These are phyloP conservation scores for Russula foetens DNA, from an alignment of 768 basidiomycete species.

Conservation along the genomic window DNA sequence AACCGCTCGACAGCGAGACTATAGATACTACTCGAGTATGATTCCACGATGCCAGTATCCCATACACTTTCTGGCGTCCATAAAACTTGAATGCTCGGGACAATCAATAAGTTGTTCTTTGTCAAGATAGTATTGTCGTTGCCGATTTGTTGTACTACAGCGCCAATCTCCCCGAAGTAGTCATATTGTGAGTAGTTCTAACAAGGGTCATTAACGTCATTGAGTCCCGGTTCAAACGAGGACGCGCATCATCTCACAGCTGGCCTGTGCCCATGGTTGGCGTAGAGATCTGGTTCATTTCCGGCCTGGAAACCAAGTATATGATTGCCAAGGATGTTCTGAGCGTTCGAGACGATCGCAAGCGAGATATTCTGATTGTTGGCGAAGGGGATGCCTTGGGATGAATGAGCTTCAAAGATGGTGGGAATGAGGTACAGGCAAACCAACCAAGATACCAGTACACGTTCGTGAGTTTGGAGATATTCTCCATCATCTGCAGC, in stretches of 20 bases:
- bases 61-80: constrained; percentile 18
- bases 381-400: constrained; percentile 55
- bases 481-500: constrained; percentile 54
- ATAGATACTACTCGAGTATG: constrained; percentile 3
- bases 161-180: constrained; percentile 28
- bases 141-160: constrained; percentile 10
- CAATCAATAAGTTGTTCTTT: constrained; percentile 11
- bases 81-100: constrained; percentile 9
- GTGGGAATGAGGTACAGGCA: neutral
- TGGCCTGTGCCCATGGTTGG: constrained; percentile 18
- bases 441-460: constrained; percentile 54
- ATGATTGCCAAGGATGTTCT: constrained; percentile 53
- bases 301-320: constrained; percentile 62
- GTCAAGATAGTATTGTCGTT: neutral
- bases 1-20: constrained; percentile 17
- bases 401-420: neutral
- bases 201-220: neutral
- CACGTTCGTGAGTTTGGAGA: constrained; percentile 48
- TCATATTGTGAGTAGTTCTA: constrained; percentile 21
- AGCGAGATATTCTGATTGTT: constrained; percentile 45
- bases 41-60: constrained; percentile 11
- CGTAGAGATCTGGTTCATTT: constrained; percentile 77
- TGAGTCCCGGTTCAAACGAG: neutral
- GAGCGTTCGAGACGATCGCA: constrained; percentile 46
- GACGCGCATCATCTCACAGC: constrained; percentile 2